A percentile compares a stretch with the other conserved stretches of the same genome.
Conservation (phyloP, 2,329 filamentous ascomycete genomes). For the Hypoxylon sp. region DNA sequence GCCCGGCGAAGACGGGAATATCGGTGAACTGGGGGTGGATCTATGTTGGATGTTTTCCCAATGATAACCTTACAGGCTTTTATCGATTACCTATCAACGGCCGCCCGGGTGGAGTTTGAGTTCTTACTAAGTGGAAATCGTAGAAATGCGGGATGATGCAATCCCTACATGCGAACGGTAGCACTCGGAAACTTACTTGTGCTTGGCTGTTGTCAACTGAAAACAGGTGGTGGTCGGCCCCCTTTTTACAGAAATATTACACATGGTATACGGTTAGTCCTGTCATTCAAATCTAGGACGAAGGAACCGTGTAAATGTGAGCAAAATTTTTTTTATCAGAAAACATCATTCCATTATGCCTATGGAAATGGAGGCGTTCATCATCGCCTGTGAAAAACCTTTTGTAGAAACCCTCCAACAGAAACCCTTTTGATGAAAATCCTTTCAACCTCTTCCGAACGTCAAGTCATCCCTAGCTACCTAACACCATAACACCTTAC, state of each 20-base stretch:
- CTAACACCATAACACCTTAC: too few species aligned
- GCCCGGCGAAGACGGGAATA: slow-evolving; percentile 20
- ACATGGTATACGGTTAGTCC: too few species aligned
- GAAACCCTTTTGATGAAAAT: too few species aligned
- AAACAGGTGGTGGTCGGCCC: not conserved
- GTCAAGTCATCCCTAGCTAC: too few species aligned
- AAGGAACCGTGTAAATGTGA: too few species aligned
- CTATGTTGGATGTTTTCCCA: slow-evolving; percentile 11
- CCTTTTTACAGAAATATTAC: not conserved
- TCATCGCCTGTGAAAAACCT: too few species aligned
- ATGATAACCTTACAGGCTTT: slow-evolving; percentile 6
- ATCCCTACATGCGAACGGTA: slow-evolving; percentile 9
- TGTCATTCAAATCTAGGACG: too few species aligned
- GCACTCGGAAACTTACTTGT: not conserved
- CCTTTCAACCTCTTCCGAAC: too few species aligned
- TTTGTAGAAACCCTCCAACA: too few species aligned
- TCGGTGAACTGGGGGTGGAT: slow-evolving; percentile 30
- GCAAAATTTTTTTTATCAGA: too few species aligned
- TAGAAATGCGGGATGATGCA: slow-evolving; percentile 25
- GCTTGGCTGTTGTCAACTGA: not conserved
- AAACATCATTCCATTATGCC: too few species aligned
- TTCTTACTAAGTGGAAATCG: slow-evolving; percentile 13
- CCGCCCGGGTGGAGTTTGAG: not conserved
- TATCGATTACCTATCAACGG: slow-evolving; percentile 29
- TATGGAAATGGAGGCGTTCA: too few species aligned